These are phyloP conservation scores for Stellera chamaejasme DNA, from an alignment of 345 rosid species.

Conservation along the genomic window DNA sequence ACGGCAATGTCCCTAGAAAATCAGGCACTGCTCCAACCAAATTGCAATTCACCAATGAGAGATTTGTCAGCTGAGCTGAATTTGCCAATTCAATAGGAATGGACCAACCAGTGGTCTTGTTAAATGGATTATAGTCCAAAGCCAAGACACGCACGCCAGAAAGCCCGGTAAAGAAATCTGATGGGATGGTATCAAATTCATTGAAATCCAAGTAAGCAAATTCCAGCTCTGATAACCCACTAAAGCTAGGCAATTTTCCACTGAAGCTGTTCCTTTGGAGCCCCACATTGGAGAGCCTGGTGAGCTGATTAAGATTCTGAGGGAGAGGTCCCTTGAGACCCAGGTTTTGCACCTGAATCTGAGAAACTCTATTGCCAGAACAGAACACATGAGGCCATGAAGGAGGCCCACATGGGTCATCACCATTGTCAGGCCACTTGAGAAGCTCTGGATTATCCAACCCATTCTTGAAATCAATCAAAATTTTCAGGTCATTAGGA, in stretches of 20 bases:
- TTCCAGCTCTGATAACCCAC: slow-evolving; percentile 33
- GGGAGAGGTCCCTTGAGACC: slow-evolving; percentile 38
- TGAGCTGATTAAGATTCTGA: slow-evolving; percentile 32
- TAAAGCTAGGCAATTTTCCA: slow-evolving; percentile 36
- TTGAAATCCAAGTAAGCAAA: slow-evolving; percentile 37
- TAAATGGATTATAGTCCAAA: slow-evolving; percentile 38
- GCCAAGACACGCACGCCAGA: slow-evolving; percentile 29
- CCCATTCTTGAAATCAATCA: slow-evolving; percentile 39
- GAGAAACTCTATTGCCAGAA: slow-evolving; percentile 31
- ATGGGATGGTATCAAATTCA: slow-evolving; percentile 32
- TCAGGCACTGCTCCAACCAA: slow-evolving; percentile 37
- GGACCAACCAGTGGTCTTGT: slow-evolving; percentile 36
- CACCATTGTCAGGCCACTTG: slow-evolving; percentile 33
- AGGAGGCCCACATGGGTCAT: slow-evolving; percentile 51
- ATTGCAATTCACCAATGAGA: slow-evolving; percentile 30
- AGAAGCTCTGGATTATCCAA: slow-evolving; percentile 47
- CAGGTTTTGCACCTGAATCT: slow-evolving; percentile 39
- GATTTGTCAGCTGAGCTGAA: slow-evolving; percentile 28
- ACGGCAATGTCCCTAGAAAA: slow-evolving; percentile 28
- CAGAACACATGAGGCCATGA: slow-evolving; percentile 44
- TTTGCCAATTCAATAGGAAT: slow-evolving; percentile 27
- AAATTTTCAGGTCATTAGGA: slow-evolving; percentile 34
- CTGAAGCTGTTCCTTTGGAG: slow-evolving; percentile 36
- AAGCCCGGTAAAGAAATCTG: slow-evolving; percentile 41
- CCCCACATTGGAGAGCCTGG: slow-evolving; percentile 35